Evolutionary conservation across 2,329 filamentous ascomycete genomes (phyloP).

Genomic region (Sporothrix schenckii): DNA sequence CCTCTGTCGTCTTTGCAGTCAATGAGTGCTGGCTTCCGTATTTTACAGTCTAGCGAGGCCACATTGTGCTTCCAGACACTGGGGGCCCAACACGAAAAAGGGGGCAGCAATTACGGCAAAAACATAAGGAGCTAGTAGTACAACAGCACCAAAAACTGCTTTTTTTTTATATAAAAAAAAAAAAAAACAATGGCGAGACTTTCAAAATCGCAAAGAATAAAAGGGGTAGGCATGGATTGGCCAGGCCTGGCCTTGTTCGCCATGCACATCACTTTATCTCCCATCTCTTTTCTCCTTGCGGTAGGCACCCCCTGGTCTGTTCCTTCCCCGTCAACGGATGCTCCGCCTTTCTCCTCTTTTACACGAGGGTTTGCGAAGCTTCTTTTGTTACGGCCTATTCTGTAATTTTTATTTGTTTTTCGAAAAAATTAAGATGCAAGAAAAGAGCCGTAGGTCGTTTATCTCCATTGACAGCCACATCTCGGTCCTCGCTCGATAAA

Average conservation of each 20-base stretch:
- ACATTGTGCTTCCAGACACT: conserved; percentile 2
- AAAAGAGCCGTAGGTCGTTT: no score
- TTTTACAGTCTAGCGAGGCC: background rate
- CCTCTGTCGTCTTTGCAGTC: background rate
- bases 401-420: background rate
- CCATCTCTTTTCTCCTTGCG: background rate
- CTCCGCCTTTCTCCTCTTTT: background rate
- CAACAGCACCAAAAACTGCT: background rate
- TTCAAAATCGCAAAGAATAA: background rate
- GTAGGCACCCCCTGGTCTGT: conserved; percentile 6
- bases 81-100: conserved; percentile 14
- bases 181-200: background rate
- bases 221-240: background rate
- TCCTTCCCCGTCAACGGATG: background rate
- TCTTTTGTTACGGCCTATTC: background rate
- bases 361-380: background rate
- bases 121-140: conserved; percentile 9
- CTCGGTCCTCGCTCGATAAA: background rate
- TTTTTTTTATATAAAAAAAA: background rate
- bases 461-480: background rate
- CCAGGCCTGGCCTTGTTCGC: background rate
- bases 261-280: conserved; percentile 5
- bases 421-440: background rate
- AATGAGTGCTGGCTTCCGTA: no score
- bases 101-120: conserved; percentile 23